phyloP scores from a whole-genome alignment of 306 rosid genomes.

The Cicer judaicum region DNA sequence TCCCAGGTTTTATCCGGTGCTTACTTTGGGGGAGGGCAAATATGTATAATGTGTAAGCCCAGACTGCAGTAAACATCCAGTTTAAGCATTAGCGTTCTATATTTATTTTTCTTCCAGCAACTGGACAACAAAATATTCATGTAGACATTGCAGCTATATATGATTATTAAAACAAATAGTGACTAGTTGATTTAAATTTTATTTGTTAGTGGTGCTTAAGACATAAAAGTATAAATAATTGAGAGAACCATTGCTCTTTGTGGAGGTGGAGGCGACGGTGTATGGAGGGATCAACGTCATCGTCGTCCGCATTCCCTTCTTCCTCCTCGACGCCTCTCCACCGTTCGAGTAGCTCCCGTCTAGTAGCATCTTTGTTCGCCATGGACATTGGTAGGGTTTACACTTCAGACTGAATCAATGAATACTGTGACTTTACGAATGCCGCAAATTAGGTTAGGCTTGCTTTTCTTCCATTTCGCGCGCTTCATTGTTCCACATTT shows the following conservation, averaged over 20 bases:
- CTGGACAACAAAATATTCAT: constrained; percentile 2
- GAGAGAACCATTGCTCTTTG: constrained; percentile 75
- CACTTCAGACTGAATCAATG: constrained; percentile 15
- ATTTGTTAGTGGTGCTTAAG: not conserved
- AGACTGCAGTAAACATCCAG: not conserved
- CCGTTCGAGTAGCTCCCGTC: constrained; percentile 67
- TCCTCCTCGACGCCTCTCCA: constrained; percentile 78
- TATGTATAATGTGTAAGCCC: not conserved
- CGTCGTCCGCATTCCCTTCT: constrained; percentile 56
- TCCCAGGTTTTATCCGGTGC: not conserved
- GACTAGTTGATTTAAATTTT: constrained; percentile 13
- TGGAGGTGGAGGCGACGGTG: constrained; percentile 59
- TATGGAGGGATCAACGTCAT: constrained; percentile 49
- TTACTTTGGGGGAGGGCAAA: constrained; percentile 13
- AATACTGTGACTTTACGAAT: not conserved
- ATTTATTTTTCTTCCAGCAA: constrained; percentile 29
- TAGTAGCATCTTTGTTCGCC: constrained; percentile 55
- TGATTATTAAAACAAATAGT: constrained; percentile 13
- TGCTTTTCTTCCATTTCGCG: no score
- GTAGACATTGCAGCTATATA: not conserved
- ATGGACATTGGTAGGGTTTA: constrained; percentile 42
- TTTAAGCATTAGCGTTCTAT: not conserved
- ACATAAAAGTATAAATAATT: not conserved
- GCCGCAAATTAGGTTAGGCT: no score
- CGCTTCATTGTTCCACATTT: no score